A percentile compares a stretch with the other conserved stretches of the same genome.
Conservation (phyloP, 176 grass and related monocot species). For the Oryza officinalis region DNA sequence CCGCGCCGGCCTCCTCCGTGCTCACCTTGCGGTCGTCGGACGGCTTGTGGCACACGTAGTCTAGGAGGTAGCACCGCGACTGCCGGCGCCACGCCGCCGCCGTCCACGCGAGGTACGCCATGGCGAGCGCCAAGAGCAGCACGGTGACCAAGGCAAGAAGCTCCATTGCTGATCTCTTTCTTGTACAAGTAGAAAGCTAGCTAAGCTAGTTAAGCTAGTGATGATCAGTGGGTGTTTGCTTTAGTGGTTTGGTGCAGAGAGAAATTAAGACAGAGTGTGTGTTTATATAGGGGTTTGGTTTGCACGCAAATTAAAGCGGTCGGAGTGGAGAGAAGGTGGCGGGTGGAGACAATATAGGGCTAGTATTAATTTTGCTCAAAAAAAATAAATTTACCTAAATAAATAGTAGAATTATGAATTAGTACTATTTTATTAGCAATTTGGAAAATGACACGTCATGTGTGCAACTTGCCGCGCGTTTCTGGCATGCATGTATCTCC, state of each 20-base stretch:
- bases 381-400: too few relatives aligned
- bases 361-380: too few relatives aligned
- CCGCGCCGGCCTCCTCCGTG: slow-evolving; percentile 39
- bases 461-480: too few relatives aligned
- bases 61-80: slow-evolving; percentile 63
- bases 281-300: neutral
- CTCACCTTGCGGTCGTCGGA: slow-evolving; percentile 41
- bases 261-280: neutral
- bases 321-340: neutral
- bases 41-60: slow-evolving; percentile 67
- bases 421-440: too few relatives aligned
- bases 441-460: too few relatives aligned
- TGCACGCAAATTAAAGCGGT: neutral
- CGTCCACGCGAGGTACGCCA: slow-evolving; percentile 22
- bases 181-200: too few relatives aligned
- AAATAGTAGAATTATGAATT: too few relatives aligned
- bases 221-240: too few relatives aligned
- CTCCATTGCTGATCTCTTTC: neutral
- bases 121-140: slow-evolving; percentile 29
- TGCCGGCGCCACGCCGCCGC: neutral
- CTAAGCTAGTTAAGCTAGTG: too few relatives aligned
- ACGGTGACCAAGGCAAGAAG: slow-evolving; percentile 1
- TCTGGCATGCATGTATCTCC: too few relatives aligned
- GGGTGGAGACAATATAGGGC: neutral
- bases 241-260: neutral